Evolutionary conservation across 2,329 filamentous ascomycete genomes (phyloP).

Genomic region (Epichloe brachyelytri): DNA sequence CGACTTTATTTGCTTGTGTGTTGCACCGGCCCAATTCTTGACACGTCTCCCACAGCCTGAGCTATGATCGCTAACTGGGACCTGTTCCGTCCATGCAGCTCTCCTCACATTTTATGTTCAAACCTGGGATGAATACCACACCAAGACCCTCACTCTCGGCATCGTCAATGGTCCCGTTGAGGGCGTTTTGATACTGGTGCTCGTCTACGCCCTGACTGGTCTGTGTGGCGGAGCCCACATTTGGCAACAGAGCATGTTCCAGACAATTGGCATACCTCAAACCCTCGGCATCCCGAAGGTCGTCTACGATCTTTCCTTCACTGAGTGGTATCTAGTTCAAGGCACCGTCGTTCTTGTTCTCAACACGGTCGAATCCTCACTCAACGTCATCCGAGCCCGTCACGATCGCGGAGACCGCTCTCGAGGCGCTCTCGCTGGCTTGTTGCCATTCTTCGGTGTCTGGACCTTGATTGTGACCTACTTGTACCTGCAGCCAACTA

Average conservation of each 20-base stretch:
- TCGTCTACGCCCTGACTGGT: slow-evolving; percentile 74
- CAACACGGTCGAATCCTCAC: slow-evolving; percentile 69
- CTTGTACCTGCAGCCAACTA: slow-evolving; percentile 70
- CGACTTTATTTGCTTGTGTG: slow-evolving; percentile 70
- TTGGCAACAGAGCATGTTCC: slow-evolving; percentile 77
- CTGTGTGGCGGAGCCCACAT: slow-evolving; percentile 79
- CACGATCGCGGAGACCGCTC: slow-evolving; percentile 59
- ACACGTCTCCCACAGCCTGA: neutral
- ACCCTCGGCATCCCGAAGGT: slow-evolving; percentile 50
- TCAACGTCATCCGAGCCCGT: slow-evolving; percentile 75
- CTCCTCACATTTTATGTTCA: slow-evolving; percentile 96
- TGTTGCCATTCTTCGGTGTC: slow-evolving; percentile 65
- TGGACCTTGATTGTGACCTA: slow-evolving; percentile 72
- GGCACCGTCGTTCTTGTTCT: slow-evolving; percentile 68
- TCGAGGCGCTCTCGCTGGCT: slow-evolving; percentile 64
- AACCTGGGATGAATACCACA: slow-evolving; percentile 99
- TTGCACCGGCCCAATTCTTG: slow-evolving; percentile 4
- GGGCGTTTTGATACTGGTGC: slow-evolving; percentile 72
- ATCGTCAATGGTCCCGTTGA: slow-evolving; percentile 91
- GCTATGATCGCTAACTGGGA: neutral
- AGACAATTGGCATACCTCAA: slow-evolving; percentile 55
- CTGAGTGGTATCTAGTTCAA: slow-evolving; percentile 85
- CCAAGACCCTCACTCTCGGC: slow-evolving; percentile 84
- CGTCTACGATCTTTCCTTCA: slow-evolving; percentile 73
- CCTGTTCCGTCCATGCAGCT: slow-evolving; percentile 31